A percentile compares a stretch with the other conserved stretches of the same genome.
phyloP scores from a whole-genome alignment of 768 basidiomycete species.

The Tricholomella constricta region DNA sequence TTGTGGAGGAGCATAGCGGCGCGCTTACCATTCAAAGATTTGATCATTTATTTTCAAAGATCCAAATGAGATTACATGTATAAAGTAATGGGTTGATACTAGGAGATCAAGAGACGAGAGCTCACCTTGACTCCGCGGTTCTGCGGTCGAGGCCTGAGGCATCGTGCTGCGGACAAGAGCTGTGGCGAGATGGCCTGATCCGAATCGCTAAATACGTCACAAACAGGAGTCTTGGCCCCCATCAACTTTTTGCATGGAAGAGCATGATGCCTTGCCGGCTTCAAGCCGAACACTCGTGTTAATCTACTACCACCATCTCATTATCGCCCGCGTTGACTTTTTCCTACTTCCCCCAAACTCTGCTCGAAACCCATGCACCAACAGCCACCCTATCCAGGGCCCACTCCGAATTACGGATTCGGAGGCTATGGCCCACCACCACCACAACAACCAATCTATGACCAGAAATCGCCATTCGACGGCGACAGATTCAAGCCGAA shows the following conservation, averaged over 20 bases:
- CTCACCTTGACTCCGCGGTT: too few species aligned
- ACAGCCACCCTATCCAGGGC: slow-evolving; percentile 38
- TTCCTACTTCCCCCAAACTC: background rate
- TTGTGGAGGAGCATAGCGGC: too few species aligned
- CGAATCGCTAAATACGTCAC: background rate
- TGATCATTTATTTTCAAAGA: too few species aligned
- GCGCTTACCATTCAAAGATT: too few species aligned
- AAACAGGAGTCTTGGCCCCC: background rate
- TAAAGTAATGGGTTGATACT: too few species aligned
- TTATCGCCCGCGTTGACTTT: background rate
- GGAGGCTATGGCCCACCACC: slow-evolving; percentile 24
- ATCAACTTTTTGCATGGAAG: background rate
- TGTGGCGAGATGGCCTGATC: background rate
- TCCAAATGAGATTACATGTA: too few species aligned
- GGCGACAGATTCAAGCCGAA: slow-evolving; percentile 68
- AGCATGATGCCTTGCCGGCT: too few species aligned
- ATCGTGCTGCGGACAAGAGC: too few species aligned
- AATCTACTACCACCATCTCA: background rate
- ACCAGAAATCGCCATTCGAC: slow-evolving; percentile 57
- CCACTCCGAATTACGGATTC: slow-evolving; percentile 39
- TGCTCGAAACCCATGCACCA: slow-evolving; percentile 9
- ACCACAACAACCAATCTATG: slow-evolving; percentile 23
- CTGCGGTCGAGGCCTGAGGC: too few species aligned
- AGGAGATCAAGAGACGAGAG: too few species aligned
- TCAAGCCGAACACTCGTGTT: slow-evolving; percentile 3